A percentile compares a stretch with the other conserved stretches of the same genome.
Conservation (phyloP, 1,139 yeast species). For the Komagataea norvegica region DNA sequence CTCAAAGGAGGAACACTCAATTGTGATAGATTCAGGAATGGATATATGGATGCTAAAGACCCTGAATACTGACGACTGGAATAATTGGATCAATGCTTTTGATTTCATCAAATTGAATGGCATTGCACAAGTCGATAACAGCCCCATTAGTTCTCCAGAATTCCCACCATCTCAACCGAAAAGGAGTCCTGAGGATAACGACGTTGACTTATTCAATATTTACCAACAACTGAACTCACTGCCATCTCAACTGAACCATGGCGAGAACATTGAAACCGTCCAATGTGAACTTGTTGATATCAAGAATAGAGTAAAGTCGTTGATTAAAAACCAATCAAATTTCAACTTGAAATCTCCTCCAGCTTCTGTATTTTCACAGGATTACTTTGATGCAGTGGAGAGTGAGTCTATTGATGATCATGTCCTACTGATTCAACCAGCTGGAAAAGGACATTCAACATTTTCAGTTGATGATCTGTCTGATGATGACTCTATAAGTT, state of each 20-base stretch:
- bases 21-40: slow-evolving; percentile 90
- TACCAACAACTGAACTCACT: slow-evolving; percentile 2
- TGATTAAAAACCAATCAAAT: slow-evolving; percentile 6
- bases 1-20: slow-evolving; percentile 58
- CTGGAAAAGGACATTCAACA: slow-evolving; percentile 9
- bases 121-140: neutral
- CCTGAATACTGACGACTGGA: slow-evolving; percentile 57
- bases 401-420: slow-evolving; percentile 21
- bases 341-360: slow-evolving; percentile 16
- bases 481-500: slow-evolving; percentile 17
- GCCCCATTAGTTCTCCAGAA: slow-evolving; percentile 5
- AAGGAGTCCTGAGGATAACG: neutral
- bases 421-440: slow-evolving; percentile 19
- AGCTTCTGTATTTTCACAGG: slow-evolving; percentile 39
- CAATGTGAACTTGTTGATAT: slow-evolving; percentile 12
- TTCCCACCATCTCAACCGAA: slow-evolving; percentile 6
- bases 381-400: slow-evolving; percentile 62
- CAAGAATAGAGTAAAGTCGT: slow-evolving; percentile 8
- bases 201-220: slow-evolving; percentile 2
- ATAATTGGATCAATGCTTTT: slow-evolving; percentile 78
- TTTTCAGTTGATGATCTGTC: slow-evolving; percentile 24
- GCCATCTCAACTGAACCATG: neutral
- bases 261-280: slow-evolving; percentile 1
- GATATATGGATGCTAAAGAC: slow-evolving; percentile 91
- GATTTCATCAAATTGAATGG: slow-evolving; percentile 23